Evolutionary conservation across 192 early-diverging fungal species (phyloP), one percentile per base, ranked within the genome.

Genomic region (Kappamyces sp.): DNA sequence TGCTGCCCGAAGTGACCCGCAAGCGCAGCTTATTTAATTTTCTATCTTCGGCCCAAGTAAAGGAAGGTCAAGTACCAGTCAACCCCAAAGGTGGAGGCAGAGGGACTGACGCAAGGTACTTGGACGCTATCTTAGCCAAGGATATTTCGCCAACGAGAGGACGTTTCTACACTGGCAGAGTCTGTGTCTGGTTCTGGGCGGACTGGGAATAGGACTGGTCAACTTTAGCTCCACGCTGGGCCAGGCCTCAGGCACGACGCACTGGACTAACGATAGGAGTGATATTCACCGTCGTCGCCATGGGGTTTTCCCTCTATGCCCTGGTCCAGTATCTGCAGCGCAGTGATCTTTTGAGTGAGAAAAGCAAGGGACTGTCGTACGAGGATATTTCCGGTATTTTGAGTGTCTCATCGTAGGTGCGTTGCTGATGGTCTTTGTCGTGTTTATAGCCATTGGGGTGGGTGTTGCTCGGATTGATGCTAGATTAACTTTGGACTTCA

Each of bases 91-190:
- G 23, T 23, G 23, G 23, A 23, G 23, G 23, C n/a, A n/a, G n/a
- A n/a, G n/a, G n/a, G n/a, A n/a, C n/a, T n/a, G n/a, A n/a, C n/a
- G n/a, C n/a, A n/a, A n/a, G n/a, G n/a, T n/a, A n/a, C n/a, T n/a
- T n/a, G n/a, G n/a, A n/a, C n/a, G n/a, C n/a, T n/a, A n/a, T n/a
- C n/a, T n/a, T n/a, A n/a, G n/a, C n/a, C n/a, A 90, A 63, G 81
- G 77, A 6, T 86, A 79, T 50, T 84, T 90, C 67, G 88, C 88
- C 23, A 90, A 90, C 51, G 88, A 90, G 66, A 68, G 88, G 61
- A 88, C 87, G 0, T 90, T 87, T 60, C 72, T 90, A 36, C 68
- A 74, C 43, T 90, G 87, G 87, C 76, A 87, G 79, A 76, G 78
- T 35, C 73, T 74, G 15, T 79, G 78, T 40, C 65, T 83, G 0